Evolutionary conservation across 2,329 filamentous ascomycete genomes (phyloP).

Genomic region (Calonectria henricotiae): DNA sequence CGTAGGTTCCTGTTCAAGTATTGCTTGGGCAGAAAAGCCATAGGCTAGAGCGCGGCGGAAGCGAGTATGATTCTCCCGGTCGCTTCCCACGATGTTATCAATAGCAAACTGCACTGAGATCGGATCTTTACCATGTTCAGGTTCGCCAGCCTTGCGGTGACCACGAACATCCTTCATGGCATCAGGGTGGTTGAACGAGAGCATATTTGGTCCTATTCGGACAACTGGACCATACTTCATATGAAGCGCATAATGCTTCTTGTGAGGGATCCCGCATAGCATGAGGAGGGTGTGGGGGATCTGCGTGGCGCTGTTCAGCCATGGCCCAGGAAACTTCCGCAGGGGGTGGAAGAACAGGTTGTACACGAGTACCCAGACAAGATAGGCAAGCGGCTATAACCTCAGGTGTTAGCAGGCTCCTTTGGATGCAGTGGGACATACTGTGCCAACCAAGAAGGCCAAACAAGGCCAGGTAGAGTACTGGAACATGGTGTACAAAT

Average conservation of each 20-base stretch:
- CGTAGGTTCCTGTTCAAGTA: constrained; percentile 55
- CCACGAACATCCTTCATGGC: constrained; percentile 35
- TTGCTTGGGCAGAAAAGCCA: constrained; percentile 53
- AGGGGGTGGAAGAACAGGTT: constrained; percentile 32
- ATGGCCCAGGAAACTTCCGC: constrained; percentile 25
- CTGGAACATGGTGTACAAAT: constrained; percentile 2
- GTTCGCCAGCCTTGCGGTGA: constrained; percentile 38
- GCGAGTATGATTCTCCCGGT: constrained; percentile 44
- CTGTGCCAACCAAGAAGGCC: constrained; percentile 8
- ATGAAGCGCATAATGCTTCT: constrained; percentile 16
- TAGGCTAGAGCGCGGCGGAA: constrained; percentile 49
- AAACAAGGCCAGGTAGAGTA: constrained; percentile 4
- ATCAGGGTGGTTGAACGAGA: constrained; percentile 28
- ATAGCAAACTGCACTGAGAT: neutral
- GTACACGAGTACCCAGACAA: constrained; percentile 23
- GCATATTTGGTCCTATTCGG: constrained; percentile 18
- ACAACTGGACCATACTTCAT: constrained; percentile 21
- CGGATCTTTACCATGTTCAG: constrained; percentile 34
- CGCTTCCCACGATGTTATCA: constrained; percentile 41
- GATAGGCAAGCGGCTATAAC: constrained; percentile 7
- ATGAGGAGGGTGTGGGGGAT: constrained; percentile 28
- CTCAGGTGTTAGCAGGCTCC: constrained; percentile 6
- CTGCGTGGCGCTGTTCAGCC: constrained; percentile 12
- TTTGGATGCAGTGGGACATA: constrained; percentile 15
- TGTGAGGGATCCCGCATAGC: constrained; percentile 16